Conservation (phyloP, 2,329 filamentous ascomycete genomes). For the Verticillium tricorpus region DNA sequence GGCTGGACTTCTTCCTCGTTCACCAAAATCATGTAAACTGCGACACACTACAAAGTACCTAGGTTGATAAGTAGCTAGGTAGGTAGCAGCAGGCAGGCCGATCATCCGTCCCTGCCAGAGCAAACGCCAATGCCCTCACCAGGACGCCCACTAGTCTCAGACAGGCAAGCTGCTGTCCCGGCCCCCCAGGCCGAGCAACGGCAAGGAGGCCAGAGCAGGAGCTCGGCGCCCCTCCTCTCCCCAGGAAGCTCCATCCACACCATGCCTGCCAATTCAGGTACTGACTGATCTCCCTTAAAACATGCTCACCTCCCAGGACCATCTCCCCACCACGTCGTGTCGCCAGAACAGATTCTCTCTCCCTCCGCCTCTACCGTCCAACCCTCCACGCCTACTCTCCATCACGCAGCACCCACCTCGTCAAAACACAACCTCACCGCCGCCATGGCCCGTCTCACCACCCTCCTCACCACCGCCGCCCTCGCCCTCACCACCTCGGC, state of each 20-base stretch:
- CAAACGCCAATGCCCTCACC: background rate
- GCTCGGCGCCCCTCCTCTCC: background rate
- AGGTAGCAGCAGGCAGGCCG: background rate
- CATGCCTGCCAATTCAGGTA: background rate
- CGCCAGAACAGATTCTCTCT: background rate
- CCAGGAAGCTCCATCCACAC: background rate
- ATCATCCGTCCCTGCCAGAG: background rate
- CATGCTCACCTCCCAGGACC: background rate
- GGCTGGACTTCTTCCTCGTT: background rate
- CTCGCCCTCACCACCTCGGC: constrained; percentile 38
- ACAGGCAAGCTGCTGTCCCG: background rate
- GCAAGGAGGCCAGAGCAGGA: background rate
- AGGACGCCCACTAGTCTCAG: background rate
- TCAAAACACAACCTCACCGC: background rate
- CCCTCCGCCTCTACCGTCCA: background rate
- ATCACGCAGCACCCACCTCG: background rate
- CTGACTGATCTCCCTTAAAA: background rate
- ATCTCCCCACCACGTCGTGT: background rate
- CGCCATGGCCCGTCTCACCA: constrained; percentile 18
- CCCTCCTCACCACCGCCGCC: constrained; percentile 21
- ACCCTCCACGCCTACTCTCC: background rate
- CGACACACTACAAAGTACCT: background rate
- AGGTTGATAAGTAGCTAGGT: background rate
- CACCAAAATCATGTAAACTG: background rate
- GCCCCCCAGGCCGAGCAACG: background rate